Evolutionary conservation across 805 yeast genomes (phyloP).

Genomic region (Candida nitratophila): DNA sequence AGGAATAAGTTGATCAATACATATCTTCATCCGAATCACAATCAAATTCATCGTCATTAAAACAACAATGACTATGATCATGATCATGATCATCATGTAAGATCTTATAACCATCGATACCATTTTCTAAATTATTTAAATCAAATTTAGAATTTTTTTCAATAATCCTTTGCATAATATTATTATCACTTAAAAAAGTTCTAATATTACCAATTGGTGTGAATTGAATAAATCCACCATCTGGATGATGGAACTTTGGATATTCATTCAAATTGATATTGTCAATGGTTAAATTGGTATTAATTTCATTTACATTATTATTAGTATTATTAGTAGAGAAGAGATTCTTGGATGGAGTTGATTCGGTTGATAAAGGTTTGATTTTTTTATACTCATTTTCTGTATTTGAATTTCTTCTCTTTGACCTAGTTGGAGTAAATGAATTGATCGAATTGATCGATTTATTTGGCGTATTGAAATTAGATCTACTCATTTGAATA

Average conservation of each 20-base stretch:
- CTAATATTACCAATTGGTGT: conserved; percentile 60
- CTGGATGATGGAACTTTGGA: conserved; percentile 54
- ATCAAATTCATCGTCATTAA: conserved; percentile 16
- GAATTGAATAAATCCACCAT: conserved; percentile 54
- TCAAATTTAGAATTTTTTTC: conserved; percentile 36
- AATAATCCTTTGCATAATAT: conserved; percentile 38
- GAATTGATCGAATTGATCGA: neutral
- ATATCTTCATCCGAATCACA: conserved; percentile 18
- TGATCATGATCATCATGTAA: conserved; percentile 16
- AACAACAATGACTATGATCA: conserved; percentile 3
- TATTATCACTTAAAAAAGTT: conserved; percentile 32
- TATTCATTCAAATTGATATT: conserved; percentile 34
- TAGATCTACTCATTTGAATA: no score
- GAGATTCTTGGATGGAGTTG: conserved; percentile 1
- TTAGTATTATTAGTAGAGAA: neutral
- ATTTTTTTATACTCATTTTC: conserved; percentile 24
- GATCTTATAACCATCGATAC: conserved; percentile 31
- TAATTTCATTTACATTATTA: no score
- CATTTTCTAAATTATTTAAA: conserved; percentile 21
- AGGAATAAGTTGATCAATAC: neutral
- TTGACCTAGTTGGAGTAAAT: conserved; percentile 18
- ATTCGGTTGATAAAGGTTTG: conserved; percentile 11
- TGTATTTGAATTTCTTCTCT: conserved; percentile 30
- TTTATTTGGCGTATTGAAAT: neutral
- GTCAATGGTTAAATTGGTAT: conserved; percentile 15